Evolutionary conservation across 2,329 filamentous ascomycete species (phyloP).

Genomic region (Amauroascus verrucosus): DNA sequence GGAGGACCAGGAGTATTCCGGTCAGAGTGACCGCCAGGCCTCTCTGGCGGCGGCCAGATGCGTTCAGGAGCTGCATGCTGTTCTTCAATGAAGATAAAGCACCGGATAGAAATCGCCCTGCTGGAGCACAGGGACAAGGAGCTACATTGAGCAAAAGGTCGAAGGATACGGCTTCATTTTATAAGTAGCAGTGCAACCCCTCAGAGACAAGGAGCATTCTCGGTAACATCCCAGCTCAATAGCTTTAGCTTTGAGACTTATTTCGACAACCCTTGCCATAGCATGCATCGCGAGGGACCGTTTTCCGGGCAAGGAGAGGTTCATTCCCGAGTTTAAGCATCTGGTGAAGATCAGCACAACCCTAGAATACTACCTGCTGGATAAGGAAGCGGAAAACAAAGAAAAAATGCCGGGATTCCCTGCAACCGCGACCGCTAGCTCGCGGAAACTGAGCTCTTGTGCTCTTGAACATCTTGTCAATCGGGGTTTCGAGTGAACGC

Average conservation of each 20-base stretch:
- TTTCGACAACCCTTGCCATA: conserved; percentile 1
- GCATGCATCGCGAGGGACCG: conserved; percentile 5
- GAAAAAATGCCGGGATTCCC: neutral
- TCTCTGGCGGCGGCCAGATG: neutral
- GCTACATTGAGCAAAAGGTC: neutral
- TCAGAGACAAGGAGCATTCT: neutral
- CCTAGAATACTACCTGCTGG: conserved; percentile 6
- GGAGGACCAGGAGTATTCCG: conserved; percentile 12
- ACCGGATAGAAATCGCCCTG: conserved; percentile 1
- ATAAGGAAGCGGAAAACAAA: neutral
- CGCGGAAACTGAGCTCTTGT: no score
- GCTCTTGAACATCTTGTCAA: neutral
- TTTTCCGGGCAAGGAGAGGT: conserved; percentile 8
- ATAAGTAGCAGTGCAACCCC: conserved; percentile 4
- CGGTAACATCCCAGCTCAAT: neutral
- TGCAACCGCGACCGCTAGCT: neutral
- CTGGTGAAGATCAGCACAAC: neutral
- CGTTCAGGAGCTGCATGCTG: conserved; percentile 12
- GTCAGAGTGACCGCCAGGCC: conserved; percentile 9
- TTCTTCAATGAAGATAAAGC: neutral
- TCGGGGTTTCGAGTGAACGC: neutral
- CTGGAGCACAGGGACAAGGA: conserved; percentile 3
- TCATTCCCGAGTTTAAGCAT: neutral
- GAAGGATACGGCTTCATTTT: neutral
- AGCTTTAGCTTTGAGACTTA: neutral